Conservation (phyloP, 2,329 filamentous ascomycete species). For the Phialophora chinensis region DNA sequence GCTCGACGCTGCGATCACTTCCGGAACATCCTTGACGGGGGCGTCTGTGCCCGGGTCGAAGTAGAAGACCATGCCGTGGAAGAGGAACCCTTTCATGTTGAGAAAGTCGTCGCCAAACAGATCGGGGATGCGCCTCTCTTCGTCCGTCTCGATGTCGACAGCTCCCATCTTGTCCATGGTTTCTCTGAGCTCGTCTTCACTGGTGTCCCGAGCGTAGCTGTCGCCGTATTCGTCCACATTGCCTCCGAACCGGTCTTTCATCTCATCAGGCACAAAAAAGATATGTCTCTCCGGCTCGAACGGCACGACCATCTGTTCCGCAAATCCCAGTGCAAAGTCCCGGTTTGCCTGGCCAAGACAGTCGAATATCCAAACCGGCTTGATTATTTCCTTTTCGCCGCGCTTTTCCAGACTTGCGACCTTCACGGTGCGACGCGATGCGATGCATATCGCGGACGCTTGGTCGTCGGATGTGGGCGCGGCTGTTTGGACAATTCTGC, state of each 20-base stretch:
- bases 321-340: conserved; percentile 59
- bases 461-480: conserved; percentile 51
- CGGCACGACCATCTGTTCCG: conserved; percentile 65
- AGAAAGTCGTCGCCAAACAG: conserved; percentile 31
- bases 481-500: conserved; percentile 76
- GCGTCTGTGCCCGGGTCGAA: conserved; percentile 43
- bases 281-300: conserved; percentile 71
- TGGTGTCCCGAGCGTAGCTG: conserved; percentile 76
- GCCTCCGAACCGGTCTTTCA: conserved; percentile 53
- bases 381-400: conserved; percentile 73
- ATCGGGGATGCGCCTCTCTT: conserved; percentile 41
- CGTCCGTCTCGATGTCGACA: conserved; percentile 29
- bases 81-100: conserved; percentile 52
- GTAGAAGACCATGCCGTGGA: conserved; percentile 54
- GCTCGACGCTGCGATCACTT: background rate
- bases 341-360: conserved; percentile 67
- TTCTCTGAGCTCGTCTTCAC: conserved; percentile 63
- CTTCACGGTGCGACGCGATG: conserved; percentile 67
- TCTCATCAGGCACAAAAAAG: conserved; percentile 67
- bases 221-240: conserved; percentile 81
- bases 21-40: background rate
- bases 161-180: conserved; percentile 47
- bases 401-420: conserved; percentile 81
- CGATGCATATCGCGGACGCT: conserved; percentile 49
- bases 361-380: conserved; percentile 82